phyloP scores from a whole-genome alignment of 495 filamentous ascomycete genomes.

The Neurospora tetrasperma region DNA sequence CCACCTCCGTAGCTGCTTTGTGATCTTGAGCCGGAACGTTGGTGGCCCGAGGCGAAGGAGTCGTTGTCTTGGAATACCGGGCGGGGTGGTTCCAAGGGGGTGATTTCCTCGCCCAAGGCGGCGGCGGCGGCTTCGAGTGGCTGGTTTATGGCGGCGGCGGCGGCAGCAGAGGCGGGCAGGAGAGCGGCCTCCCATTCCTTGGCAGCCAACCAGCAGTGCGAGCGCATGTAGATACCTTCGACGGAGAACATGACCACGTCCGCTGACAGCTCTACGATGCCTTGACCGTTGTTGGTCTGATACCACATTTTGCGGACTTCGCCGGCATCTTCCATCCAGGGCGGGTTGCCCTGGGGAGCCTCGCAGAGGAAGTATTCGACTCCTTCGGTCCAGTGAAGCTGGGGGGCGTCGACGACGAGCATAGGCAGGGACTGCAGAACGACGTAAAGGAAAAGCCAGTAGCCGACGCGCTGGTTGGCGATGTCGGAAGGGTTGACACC shows the following conservation, averaged over 20 bases:
- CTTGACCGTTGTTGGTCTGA: conserved; percentile 53
- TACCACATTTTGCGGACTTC: conserved; percentile 65
- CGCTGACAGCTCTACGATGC: conserved; percentile 64
- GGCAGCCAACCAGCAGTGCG: conserved; percentile 84
- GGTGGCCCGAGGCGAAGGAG: background rate
- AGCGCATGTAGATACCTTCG: conserved; percentile 81
- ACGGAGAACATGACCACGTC: conserved; percentile 82
- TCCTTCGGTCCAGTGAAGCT: conserved; percentile 61
- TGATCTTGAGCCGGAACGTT: background rate
- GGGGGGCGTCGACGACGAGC: conserved; percentile 79
- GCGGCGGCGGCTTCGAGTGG: background rate
- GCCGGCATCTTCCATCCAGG: conserved; percentile 72
- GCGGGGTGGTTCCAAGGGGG: conserved; percentile 32
- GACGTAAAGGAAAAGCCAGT: conserved; percentile 93
- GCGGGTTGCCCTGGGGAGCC: conserved; percentile 66
- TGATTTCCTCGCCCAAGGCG: background rate
- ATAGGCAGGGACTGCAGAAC: conserved; percentile 84
- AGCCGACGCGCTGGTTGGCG: conserved; percentile 64
- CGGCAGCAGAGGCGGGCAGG: conserved; percentile 3
- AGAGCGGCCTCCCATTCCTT: conserved; percentile 50
- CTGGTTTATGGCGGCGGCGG: background rate
- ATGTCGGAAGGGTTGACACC: conserved; percentile 66
- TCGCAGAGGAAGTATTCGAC: conserved; percentile 98
- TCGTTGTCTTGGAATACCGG: conserved; percentile 13
- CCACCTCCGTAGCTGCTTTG: background rate